Percentiles rank a stretch among this genome's conserved stretches.
These are phyloP conservation scores for Exophiala sp. DNA, from an alignment of 2,329 filamentous ascomycete species.

Conservation along the genomic window DNA sequence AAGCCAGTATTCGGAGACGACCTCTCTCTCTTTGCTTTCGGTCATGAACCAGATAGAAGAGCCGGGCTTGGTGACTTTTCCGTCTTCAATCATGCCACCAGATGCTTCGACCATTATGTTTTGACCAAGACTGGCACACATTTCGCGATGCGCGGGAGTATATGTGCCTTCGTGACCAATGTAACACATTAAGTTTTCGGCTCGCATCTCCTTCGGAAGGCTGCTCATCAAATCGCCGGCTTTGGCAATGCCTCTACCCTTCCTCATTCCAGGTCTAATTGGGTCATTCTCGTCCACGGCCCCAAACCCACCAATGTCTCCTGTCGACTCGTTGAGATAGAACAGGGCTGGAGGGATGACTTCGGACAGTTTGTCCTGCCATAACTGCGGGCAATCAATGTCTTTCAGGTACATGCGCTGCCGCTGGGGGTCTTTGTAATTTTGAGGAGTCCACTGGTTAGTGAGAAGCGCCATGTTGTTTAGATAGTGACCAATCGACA, in stretches of 20 bases:
- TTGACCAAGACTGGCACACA: conserved; percentile 93
- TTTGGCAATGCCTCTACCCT: conserved; percentile 56
- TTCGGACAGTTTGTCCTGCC: conserved; percentile 72
- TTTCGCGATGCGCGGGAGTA: conserved; percentile 90
- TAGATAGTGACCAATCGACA: conserved; percentile 86
- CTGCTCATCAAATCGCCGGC: conserved; percentile 94
- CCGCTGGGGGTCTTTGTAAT: conserved; percentile 69
- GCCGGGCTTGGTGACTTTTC: conserved; percentile 66
- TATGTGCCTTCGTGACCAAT: conserved; percentile 96
- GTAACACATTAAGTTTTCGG: conserved; percentile 97
- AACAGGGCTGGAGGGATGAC: conserved; percentile 76
- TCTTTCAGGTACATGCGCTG: conserved; percentile 95
- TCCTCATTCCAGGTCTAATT: conserved; percentile 42
- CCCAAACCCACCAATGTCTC: conserved; percentile 51
- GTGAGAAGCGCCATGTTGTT: conserved; percentile 78
- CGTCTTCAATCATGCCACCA: conserved; percentile 54
- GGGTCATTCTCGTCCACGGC: conserved; percentile 44
- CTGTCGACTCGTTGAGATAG: conserved; percentile 79
- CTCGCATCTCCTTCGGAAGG: conserved; percentile 77
- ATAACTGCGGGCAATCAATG: conserved; percentile 85
- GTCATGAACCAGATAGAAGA: conserved; percentile 99
- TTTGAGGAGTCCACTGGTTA: conserved; percentile 69
- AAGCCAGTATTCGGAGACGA: conserved; percentile 89
- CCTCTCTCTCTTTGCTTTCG: conserved; percentile 81
- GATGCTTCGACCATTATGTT: conserved; percentile 98